These are phyloP conservation scores for Penicillium sp. DNA, from an alignment of 2,329 filamentous ascomycete species.

Conservation along the genomic window DNA sequence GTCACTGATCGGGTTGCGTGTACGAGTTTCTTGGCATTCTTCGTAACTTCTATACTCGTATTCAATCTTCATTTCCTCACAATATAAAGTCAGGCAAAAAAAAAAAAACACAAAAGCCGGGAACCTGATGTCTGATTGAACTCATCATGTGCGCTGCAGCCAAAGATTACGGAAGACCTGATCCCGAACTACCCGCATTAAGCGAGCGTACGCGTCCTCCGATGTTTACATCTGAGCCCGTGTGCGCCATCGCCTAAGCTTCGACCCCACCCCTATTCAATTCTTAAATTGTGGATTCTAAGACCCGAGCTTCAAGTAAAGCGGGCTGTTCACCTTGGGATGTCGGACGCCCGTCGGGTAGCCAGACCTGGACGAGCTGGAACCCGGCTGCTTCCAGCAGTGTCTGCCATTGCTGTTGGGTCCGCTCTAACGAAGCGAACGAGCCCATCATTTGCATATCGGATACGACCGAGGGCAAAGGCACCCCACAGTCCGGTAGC, in stretches of 20 bases:
- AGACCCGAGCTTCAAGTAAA: conserved; percentile 9
- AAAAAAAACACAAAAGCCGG: neutral
- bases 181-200: neutral
- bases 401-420: conserved; percentile 7
- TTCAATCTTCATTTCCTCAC: too few species aligned
- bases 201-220: neutral
- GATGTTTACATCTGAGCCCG: neutral
- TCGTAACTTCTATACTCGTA: neutral
- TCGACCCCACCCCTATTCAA: neutral
- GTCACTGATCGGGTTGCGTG: neutral
- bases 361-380: conserved; percentile 8
- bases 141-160: neutral
- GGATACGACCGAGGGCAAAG: conserved; percentile 5
- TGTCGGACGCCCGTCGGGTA: conserved; percentile 2
- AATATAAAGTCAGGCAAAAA: neutral
- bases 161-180: neutral
- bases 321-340: conserved; percentile 9
- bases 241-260: neutral
- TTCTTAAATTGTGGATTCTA: neutral
- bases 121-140: neutral
- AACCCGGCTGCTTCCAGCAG: conserved; percentile 6
- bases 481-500: conserved; percentile 6
- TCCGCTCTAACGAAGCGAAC: conserved; percentile 11
- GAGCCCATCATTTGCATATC: conserved; percentile 17
- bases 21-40: neutral